Base-by-base conservation (phyloP, 331 rosid species). In the Rosa hybrid region DNA sequence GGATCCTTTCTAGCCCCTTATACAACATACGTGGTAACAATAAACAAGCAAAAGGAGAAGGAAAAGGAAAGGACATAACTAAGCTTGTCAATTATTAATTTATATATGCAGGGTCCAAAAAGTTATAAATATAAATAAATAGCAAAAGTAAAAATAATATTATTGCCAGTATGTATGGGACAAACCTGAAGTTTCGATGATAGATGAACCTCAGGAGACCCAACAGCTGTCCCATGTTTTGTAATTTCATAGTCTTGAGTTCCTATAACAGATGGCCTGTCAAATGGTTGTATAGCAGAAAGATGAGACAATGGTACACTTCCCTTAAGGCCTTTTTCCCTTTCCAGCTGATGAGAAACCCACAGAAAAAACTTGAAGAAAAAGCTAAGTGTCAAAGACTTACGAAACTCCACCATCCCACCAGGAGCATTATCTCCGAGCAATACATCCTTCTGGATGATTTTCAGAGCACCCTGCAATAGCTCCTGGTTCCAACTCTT, bases 391-490 rank as follows among this genome's bases (percentile, higher is more conserved):
- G 87, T 91, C 87, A 95, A 83, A 78, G 99, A 91, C 77, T 85
- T 91, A 63, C 98, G 90, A 72, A 93, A 95, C 88, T 93, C 99
- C 77, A 95, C 91, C 99, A 95, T 95, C 75, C 98, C 99, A 74
- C 97, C 99, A 4, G 99, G 99, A 80, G 99, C 98, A 69, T 87
- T 74, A 63, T 88, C 96, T 76, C 87, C 89, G 39, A 95, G 89
- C 69, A 76, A 74, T 62, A 93, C 72, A 84, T 93, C 98, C 67
- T 82, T 77, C 59, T 84, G 92, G 42, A 93, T 79, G 68, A 90
- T 82, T 81, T 88, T 68, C 77, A 95, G 78, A 81, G 96, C 88
- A 84, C 78, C 90, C 81, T 88, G 90, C 72, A 95, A 83, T 39
- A 95, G 85, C 80, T 88, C 90, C 78, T 88, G 82, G 83, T 89